A percentile compares a stretch with the other conserved stretches of the same genome.
Conservation (phyloP, 495 filamentous ascomycete genomes). For the Penicillium argentinense region DNA sequence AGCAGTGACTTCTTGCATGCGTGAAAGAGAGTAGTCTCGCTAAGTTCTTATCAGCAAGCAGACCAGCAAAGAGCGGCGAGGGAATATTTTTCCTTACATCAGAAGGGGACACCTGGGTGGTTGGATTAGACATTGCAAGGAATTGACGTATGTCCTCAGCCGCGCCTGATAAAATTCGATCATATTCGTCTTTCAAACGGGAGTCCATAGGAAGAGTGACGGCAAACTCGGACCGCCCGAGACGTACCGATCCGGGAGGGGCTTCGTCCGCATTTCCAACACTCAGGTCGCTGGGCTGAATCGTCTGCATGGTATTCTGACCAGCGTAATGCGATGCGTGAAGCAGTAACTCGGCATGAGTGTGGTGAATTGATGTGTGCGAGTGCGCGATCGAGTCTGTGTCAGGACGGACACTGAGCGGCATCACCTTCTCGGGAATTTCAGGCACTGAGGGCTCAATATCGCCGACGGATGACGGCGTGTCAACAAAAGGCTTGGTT, state of each 20-base stretch:
- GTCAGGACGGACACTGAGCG: slow-evolving; percentile 40
- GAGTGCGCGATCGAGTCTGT: slow-evolving; percentile 20
- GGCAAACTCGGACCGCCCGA: slow-evolving; percentile 46
- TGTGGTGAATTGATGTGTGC: slow-evolving; percentile 24
- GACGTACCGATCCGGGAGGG: slow-evolving; percentile 38
- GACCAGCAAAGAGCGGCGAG: background rate
- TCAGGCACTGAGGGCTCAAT: slow-evolving; percentile 34
- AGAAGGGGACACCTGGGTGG: slow-evolving; percentile 5
- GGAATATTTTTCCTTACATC: slow-evolving; percentile 22
- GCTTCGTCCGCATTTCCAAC: slow-evolving; percentile 27
- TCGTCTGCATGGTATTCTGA: slow-evolving; percentile 33
- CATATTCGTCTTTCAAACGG: slow-evolving; percentile 45
- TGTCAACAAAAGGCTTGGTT: slow-evolving; percentile 13
- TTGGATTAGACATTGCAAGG: slow-evolving; percentile 17
- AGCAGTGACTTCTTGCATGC: slow-evolving; percentile 39
- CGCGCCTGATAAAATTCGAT: slow-evolving; percentile 30
- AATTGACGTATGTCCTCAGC: slow-evolving; percentile 28
- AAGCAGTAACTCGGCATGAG: slow-evolving; percentile 21
- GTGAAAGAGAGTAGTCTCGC: slow-evolving; percentile 23
- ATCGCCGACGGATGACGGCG: slow-evolving; percentile 45
- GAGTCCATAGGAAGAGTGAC: slow-evolving; percentile 48
- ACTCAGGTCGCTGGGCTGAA: slow-evolving; percentile 44
- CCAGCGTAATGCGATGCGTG: slow-evolving; percentile 19
- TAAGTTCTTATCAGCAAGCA: slow-evolving; percentile 9
- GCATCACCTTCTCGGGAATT: slow-evolving; percentile 32